Evolutionary conservation across 495 filamentous ascomycete genomes (phyloP), one percentile per base, ranked within the genome.

Genomic region (Amphirosellinia nigrospora): DNA sequence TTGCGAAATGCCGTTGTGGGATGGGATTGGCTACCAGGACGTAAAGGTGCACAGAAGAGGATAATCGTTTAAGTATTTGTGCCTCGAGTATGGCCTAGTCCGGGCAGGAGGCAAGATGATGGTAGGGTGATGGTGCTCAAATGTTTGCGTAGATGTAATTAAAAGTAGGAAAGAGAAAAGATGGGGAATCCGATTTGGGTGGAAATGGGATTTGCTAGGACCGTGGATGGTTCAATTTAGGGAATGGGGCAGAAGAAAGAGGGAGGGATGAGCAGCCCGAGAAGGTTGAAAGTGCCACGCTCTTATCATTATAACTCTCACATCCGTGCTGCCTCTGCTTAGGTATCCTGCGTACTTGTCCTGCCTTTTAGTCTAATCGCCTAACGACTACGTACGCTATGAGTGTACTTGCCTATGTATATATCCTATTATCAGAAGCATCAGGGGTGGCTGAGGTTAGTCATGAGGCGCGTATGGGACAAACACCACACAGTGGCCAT

Each of bases 151-250:
- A 68, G 59, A 62, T 61, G 60, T 32, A 67, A 55, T 66, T 67
- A 65, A 32, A 62, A 61, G 45, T 45, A 38, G 59, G 66, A 50
- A 38, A 71, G n/a, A 56, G 61, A 71, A 63, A 63, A 64, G 67
- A 69, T 69, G 67, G 58, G 59, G 67, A 69, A 23, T 34, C 67
- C 41, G 36, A 39, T 45, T 48, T 30, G 19, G 38, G 52, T 10
- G 26, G 34, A 58, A 21, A 59, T 36, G 26, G 34, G 21, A n/a
- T 46, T 39, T 69, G 56, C 64, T 53, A 21, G 50, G 46, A 55
- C 46, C 9, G 38, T 34, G 52, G 53, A 58, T 67, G 59, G 59
- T 34, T 53, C 56, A 55, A 63, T 63, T 56, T 63, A 30, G 59
- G 68, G 55, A 15, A 55, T 38, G 36, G 58, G 58, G 34, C 34